Evolutionary conservation across 2,329 filamentous ascomycete species (phyloP).

Genomic region (Cryphonectria radicalis): DNA sequence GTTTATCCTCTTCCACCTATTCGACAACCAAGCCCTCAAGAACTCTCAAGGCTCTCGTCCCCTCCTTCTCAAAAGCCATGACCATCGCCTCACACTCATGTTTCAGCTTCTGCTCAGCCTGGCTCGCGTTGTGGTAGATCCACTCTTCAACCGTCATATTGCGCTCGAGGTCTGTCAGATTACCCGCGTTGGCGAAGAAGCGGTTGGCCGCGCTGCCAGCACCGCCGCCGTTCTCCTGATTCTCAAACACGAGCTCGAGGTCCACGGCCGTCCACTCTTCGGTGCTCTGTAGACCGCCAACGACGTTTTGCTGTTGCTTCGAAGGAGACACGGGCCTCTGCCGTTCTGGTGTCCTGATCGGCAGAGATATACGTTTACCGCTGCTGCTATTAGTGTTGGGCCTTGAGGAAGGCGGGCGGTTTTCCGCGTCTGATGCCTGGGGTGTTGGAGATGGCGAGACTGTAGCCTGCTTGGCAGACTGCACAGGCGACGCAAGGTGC

Average conservation of each 20-base stretch:
- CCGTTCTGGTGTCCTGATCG: conserved; percentile 51
- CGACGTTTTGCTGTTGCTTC: conserved; percentile 48
- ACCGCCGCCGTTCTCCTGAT: conserved; percentile 58
- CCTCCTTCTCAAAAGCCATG: conserved; percentile 80
- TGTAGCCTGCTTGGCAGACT: conserved; percentile 56
- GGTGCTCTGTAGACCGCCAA: conserved; percentile 60
- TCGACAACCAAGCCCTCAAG: conserved; percentile 72
- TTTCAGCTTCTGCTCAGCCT: conserved; percentile 79
- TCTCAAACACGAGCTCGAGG: conserved; percentile 71
- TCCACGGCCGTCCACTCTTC: conserved; percentile 75
- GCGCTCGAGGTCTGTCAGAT: conserved; percentile 77
- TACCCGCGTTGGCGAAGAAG: conserved; percentile 59
- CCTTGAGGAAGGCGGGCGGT: conserved; percentile 72
- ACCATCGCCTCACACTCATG: conserved; percentile 84
- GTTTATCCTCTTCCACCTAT: neutral
- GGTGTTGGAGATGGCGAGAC: conserved; percentile 69
- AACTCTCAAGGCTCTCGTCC: conserved; percentile 73
- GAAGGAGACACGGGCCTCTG: conserved; percentile 47
- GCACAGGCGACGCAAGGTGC: conserved; percentile 47
- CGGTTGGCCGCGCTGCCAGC: conserved; percentile 42
- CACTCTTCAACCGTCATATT: conserved; percentile 93
- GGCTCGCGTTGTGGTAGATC: conserved; percentile 79
- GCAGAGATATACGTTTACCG: conserved; percentile 47
- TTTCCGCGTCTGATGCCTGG: conserved; percentile 80
- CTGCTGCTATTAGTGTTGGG: conserved; percentile 53